Base-by-base conservation (phyloP, 345 rosid species). In the Arabis hirsuta region DNA sequence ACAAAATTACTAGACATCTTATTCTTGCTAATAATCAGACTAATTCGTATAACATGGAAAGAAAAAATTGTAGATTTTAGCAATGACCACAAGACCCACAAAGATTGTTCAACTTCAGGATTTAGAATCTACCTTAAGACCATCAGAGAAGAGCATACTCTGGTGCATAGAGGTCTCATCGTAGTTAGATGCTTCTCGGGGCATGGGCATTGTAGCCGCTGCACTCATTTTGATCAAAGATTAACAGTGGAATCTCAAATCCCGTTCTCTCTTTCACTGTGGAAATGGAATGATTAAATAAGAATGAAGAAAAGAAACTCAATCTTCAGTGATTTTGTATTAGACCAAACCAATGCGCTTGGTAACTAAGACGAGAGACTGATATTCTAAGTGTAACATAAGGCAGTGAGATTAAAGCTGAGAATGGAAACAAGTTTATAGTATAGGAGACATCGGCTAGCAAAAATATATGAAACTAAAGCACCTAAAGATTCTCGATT, bases 111-210 rank as follows among this genome's bases (percentile, higher is more conserved):
- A 16, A 24, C 9, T 39, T 16, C 0, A 10, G 14, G 12, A 13
- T 19, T 58, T 7, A 9, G 62, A 22, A 68, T 24, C 1, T 78
- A 89, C 97, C 96, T 89, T 89, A 31, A 91, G 96, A 78, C 91
- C 83, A 81, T 89, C 91, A 36, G 93, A 84, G 84, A 91, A 89
- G 54, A 89, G 86, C 82, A 91, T 67, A 78, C 93, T 87, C 80
- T 89, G 93, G 71, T 86, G 88, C 97, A 91, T 91, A 56, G 88
- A 82, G 62, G 75, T 63, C 80, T 91, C 97, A 67, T 91, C 96
- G 27, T 84, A 89, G 59, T 87, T 89, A 20, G 96, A 85, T 13
- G 87, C 86, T 68, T 83, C 87, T 13, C 76, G 81, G 75, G 90
- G 74, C 70, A 85, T 69, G 2, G 84, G 53, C 67, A 82, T 76